Evolutionary conservation across 805 yeast genomes (phyloP).

Genomic region (Kuraishia hungarica): DNA sequence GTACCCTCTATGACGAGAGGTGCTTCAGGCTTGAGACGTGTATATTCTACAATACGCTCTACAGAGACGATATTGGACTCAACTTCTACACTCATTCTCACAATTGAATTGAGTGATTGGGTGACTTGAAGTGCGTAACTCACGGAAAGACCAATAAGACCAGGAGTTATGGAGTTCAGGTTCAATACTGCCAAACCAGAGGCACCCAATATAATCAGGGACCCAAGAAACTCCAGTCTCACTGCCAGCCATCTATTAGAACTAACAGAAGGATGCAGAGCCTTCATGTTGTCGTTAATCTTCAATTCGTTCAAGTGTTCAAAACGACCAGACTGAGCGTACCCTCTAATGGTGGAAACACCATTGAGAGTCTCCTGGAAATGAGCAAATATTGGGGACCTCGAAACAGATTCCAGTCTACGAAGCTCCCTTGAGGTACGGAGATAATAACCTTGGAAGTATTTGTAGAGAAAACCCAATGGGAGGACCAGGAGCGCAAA

Average conservation of each 20-base stretch:
- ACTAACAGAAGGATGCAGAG: slow-evolving; percentile 84
- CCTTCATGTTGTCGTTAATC: slow-evolving; percentile 83
- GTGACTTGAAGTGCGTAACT: slow-evolving; percentile 91
- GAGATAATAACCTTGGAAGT: slow-evolving; percentile 70
- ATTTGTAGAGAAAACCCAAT: slow-evolving; percentile 54
- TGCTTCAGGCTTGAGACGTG: slow-evolving; percentile 58
- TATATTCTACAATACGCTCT: slow-evolving; percentile 58
- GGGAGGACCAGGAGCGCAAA: slow-evolving; percentile 69
- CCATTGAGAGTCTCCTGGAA: slow-evolving; percentile 79
- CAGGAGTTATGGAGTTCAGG: slow-evolving; percentile 68
- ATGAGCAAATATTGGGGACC: slow-evolving; percentile 80
- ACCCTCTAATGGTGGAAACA: slow-evolving; percentile 68
- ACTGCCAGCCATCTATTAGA: slow-evolving; percentile 98
- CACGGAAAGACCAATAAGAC: slow-evolving; percentile 88
- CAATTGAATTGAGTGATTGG: slow-evolving; percentile 93
- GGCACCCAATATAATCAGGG: slow-evolving; percentile 78
- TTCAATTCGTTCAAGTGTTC: slow-evolving; percentile 54
- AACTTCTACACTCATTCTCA: slow-evolving; percentile 97
- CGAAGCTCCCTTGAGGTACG: slow-evolving; percentile 75
- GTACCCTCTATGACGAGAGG: slow-evolving; percentile 37
- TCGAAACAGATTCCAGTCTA: slow-evolving; percentile 71
- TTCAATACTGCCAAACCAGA: slow-evolving; percentile 74
- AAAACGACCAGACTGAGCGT: slow-evolving; percentile 57
- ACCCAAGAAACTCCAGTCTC: slow-evolving; percentile 85
- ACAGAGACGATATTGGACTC: slow-evolving; percentile 91